Conservation (phyloP, 257 asterid species). For the Ajuga chamaepitys region DNA sequence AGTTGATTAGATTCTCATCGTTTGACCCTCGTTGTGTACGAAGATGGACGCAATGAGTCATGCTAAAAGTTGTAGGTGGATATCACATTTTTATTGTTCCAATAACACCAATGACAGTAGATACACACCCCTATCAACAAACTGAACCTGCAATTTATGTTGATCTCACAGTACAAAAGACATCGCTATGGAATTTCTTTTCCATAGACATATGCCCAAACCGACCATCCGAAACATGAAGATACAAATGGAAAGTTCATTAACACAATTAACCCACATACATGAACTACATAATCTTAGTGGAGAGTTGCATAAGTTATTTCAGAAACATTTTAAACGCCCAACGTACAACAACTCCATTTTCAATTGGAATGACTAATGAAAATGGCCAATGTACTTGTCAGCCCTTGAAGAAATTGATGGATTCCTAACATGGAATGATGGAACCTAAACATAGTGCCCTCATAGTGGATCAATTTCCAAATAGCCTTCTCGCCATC, state of each 20-base stretch:
- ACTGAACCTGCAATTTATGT: constrained; percentile 96
- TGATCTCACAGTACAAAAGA: constrained; percentile 97
- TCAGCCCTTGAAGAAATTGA: constrained; percentile 99
- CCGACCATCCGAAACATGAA: constrained; percentile 69
- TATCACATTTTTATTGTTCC: constrained; percentile 81
- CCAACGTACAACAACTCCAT: constrained; percentile 77
- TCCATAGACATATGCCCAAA: constrained; percentile 98
- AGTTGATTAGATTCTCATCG: constrained; percentile 42
- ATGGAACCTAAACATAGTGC: constrained; percentile 86
- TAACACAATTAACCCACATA: background rate
- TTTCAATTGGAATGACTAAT: constrained; percentile 72
- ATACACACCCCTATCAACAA: constrained; percentile 96
- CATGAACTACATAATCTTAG: background rate
- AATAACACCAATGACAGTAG: constrained; percentile 96
- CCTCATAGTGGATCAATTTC: constrained; percentile 96
- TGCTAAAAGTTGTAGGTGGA: constrained; percentile 86
- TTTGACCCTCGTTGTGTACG: constrained; percentile 90
- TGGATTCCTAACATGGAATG: constrained; percentile 97
- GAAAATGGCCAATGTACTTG: constrained; percentile 93
- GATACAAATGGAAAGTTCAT: constrained; percentile 1
- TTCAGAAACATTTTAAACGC: background rate
- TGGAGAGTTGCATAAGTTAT: background rate
- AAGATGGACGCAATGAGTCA: constrained; percentile 96
- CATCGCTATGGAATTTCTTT: constrained; percentile 79
- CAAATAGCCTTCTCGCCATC: constrained; percentile 98